A percentile compares a stretch with the other conserved stretches of the same genome.
Conservation (phyloP, 2,329 filamentous ascomycete species). For the Dactylellina cionopaga region DNA sequence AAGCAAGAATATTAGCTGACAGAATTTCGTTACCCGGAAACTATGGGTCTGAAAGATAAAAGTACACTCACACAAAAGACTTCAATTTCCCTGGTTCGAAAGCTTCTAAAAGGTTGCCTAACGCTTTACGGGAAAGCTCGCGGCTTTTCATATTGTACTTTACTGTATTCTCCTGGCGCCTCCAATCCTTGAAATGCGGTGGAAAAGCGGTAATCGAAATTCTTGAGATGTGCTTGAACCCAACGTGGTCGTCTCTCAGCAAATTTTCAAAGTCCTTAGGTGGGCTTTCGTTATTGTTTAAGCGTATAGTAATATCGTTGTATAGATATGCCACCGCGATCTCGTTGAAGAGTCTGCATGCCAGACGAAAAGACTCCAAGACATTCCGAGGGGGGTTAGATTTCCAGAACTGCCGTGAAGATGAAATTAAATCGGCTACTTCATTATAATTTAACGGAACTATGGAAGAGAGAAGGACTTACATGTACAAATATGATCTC, state of each 20-base stretch:
- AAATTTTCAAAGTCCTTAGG: not conserved
- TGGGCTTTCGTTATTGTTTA: slow-evolving; percentile 11
- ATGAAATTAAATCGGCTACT: not conserved
- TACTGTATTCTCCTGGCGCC: not conserved
- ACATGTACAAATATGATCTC: slow-evolving; percentile 21
- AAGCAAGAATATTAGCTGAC: too few species aligned
- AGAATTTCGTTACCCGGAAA: not conserved
- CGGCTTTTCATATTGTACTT: slow-evolving; percentile 9
- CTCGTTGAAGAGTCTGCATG: slow-evolving; percentile 24
- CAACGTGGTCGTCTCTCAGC: not conserved
- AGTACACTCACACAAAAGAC: slow-evolving; percentile 24
- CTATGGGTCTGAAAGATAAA: not conserved
- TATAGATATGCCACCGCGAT: slow-evolving; percentile 17
- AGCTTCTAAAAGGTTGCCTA: not conserved
- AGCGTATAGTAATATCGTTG: not conserved
- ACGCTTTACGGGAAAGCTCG: not conserved
- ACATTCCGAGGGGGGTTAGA: not conserved
- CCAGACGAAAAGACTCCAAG: slow-evolving; percentile 17
- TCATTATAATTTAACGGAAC: not conserved
- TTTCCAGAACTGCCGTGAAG: slow-evolving; percentile 7
- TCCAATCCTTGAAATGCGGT: not conserved
- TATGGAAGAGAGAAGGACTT: too few species aligned
- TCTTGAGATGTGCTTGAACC: slow-evolving; percentile 2
- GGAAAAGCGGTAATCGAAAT: slow-evolving; percentile 7
- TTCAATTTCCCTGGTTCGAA: slow-evolving; percentile 13